Percentiles rank a stretch among this genome's conserved stretches.
Evolutionary conservation across 140 eudicot genomes (phyloP).

Genomic region (Bidens hawaiensis): DNA sequence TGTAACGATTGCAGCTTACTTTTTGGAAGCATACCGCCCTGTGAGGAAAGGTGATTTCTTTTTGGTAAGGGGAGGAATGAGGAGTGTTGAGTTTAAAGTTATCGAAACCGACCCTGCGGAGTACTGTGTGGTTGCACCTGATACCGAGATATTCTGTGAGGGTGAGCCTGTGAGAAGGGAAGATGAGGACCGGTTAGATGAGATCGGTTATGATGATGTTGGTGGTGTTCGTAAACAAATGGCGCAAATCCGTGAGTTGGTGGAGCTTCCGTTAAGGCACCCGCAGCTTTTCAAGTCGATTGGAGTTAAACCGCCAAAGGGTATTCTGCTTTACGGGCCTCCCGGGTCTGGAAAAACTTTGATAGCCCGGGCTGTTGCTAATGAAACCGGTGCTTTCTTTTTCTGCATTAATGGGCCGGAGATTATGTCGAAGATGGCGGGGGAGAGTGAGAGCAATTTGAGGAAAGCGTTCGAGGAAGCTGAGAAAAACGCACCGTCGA

Average conservation of each 20-base stretch:
- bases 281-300: conserved; percentile 51
- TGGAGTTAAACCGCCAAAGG: conserved; percentile 53
- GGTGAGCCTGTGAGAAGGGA: conserved; percentile 49
- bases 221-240: conserved; percentile 57
- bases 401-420: conserved; percentile 52
- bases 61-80: conserved; percentile 77
- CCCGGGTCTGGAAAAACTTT: conserved; percentile 53
- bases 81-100: conserved; percentile 79
- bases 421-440: conserved; percentile 57
- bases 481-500: conserved; percentile 51
- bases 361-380: conserved; percentile 55
- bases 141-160: conserved; percentile 48
- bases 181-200: conserved; percentile 49
- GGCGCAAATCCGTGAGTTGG: conserved; percentile 53
- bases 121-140: conserved; percentile 56
- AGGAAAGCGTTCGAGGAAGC: conserved; percentile 55
- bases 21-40: conserved; percentile 71
- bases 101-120: conserved; percentile 51
- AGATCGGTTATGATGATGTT: conserved; percentile 49
- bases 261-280: conserved; percentile 48
- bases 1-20: conserved; percentile 47
- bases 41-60: conserved; percentile 73
- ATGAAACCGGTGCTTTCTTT: conserved; percentile 51
- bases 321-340: conserved; percentile 51
- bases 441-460: conserved; percentile 49